Evolutionary conservation across 352 stramenopile species (phyloP).

Genomic region (Phytopythium aichiense): DNA sequence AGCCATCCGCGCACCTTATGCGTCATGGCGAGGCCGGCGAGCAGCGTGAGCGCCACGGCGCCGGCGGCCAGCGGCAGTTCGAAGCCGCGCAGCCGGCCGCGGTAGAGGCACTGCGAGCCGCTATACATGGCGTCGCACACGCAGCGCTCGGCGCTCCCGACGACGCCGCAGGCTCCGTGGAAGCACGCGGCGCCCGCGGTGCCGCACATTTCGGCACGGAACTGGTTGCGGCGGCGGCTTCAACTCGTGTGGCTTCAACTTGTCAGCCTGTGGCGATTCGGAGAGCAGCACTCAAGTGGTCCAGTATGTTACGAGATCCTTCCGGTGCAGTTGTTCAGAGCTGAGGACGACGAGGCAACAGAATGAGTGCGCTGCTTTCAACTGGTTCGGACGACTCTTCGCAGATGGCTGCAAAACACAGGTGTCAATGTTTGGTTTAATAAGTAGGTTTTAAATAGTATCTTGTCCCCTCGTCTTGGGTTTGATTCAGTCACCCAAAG

Average conservation of each 20-base stretch:
- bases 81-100: constrained; percentile 36
- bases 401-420: neutral
- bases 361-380: neutral
- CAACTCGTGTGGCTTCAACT: constrained; percentile 1
- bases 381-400: neutral
- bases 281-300: neutral
- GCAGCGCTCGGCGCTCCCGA: constrained; percentile 19
- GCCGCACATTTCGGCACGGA: constrained; percentile 36
- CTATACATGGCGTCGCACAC: constrained; percentile 42
- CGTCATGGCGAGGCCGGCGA: constrained; percentile 28
- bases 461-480: too few species aligned
- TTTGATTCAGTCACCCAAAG: too few species aligned
- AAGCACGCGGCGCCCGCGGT: constrained; percentile 31
- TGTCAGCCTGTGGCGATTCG: neutral
- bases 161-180: constrained; percentile 40
- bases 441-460: too few species aligned
- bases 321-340: too few species aligned
- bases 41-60: constrained; percentile 31
- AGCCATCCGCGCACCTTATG: constrained; percentile 21
- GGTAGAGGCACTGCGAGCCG: constrained; percentile 41
- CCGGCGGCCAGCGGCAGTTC: constrained; percentile 43
- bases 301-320: neutral
- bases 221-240: neutral
- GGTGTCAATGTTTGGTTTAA: too few species aligned
- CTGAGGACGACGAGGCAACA: too few species aligned